phyloP scores from a whole-genome alignment of 2,329 filamentous ascomycete species.

The Fonsecaea erecta region DNA sequence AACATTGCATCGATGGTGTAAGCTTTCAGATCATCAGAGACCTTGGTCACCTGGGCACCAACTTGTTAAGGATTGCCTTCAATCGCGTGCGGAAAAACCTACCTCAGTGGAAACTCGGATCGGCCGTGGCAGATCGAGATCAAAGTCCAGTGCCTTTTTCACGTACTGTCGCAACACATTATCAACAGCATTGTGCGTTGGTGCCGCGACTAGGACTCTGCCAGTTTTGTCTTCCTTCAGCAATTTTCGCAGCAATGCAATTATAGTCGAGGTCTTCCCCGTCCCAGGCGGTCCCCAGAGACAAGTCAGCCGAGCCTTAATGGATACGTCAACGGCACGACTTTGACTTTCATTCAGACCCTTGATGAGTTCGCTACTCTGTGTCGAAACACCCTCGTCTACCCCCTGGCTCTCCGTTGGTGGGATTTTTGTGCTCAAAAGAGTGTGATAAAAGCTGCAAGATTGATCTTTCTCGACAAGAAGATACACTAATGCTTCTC shows the following conservation, averaged over 20 bases:
- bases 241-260: conserved; percentile 46
- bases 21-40: conserved; percentile 42
- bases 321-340: conserved; percentile 41
- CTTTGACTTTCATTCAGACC: conserved; percentile 46
- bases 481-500: conserved; percentile 46
- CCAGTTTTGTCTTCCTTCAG: conserved; percentile 36
- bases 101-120: conserved; percentile 43
- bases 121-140: conserved; percentile 16
- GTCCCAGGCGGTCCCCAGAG: conserved; percentile 55
- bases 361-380: conserved; percentile 8
- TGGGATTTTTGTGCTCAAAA: conserved; percentile 22
- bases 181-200: conserved; percentile 54
- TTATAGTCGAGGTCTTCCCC: conserved; percentile 52
- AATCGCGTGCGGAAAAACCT: conserved; percentile 10
- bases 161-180: conserved; percentile 50
- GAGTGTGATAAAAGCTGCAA: conserved; percentile 42
- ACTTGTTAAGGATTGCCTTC: background rate
- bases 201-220: conserved; percentile 48
- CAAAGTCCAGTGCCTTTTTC: conserved; percentile 4
- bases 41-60: conserved; percentile 41
- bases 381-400: background rate
- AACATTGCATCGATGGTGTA: conserved; percentile 49
- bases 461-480: conserved; percentile 40
- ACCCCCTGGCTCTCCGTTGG: background rate
- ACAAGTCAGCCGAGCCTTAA: conserved; percentile 44